Conservation (phyloP, 2,329 filamentous ascomycete species). For the Alternaria ventricosa region DNA sequence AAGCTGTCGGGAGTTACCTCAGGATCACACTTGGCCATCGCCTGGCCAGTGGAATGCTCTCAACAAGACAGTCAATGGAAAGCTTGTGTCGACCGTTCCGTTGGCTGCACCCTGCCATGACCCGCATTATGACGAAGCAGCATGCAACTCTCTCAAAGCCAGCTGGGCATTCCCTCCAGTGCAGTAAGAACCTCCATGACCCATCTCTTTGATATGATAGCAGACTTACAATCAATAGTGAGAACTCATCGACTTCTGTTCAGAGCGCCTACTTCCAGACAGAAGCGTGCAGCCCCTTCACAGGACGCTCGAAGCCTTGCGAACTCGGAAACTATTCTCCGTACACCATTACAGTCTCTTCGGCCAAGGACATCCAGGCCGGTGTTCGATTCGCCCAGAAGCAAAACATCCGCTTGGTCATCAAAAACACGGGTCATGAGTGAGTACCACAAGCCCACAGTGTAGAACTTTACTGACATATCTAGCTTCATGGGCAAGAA, state of each 20-base stretch:
- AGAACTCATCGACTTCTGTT: too few species aligned
- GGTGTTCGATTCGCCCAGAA: neutral
- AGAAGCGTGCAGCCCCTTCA: conserved; percentile 42
- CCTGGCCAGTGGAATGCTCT: conserved; percentile 31
- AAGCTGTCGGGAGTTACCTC: conserved; percentile 12
- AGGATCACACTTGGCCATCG: conserved; percentile 41
- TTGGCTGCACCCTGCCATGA: conserved; percentile 41
- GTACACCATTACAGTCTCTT: conserved; percentile 11
- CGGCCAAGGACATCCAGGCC: neutral
- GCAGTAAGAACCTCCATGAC: too few species aligned
- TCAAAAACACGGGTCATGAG: conserved; percentile 25
- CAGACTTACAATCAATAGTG: too few species aligned
- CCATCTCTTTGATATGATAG: too few species aligned
- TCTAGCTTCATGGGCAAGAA: conserved; percentile 21
- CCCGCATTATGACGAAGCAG: neutral
- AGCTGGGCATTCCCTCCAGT: neutral
- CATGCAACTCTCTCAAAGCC: conserved; percentile 16
- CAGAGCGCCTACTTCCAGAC: conserved; percentile 47
- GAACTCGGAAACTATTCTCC: conserved; percentile 16
- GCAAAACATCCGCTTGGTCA: conserved; percentile 22
- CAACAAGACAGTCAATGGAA: conserved; percentile 41
- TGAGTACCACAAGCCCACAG: neutral
- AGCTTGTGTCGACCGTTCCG: conserved; percentile 31
- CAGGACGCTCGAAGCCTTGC: conserved; percentile 40
- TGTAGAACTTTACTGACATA: neutral